phyloP scores from a whole-genome alignment of 768 basidiomycete genomes.

The Boletales sp. region DNA sequence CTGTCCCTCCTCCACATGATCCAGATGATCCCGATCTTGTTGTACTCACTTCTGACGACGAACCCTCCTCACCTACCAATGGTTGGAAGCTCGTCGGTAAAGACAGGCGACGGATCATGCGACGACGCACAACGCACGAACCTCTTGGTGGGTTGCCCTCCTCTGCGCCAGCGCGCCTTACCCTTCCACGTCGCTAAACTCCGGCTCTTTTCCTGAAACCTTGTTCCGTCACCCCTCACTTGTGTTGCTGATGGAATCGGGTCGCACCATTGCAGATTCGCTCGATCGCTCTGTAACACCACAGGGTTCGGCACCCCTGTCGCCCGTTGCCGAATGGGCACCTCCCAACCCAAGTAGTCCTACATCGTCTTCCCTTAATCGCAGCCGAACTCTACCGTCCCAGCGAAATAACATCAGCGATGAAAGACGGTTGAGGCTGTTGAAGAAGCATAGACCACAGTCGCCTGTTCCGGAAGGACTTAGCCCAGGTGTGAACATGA shows the following conservation, averaged over 20 bases:
- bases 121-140: conserved; percentile 59
- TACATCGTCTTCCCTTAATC: conserved; percentile 34
- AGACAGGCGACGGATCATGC: conserved; percentile 41
- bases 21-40: conserved; percentile 46
- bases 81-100: conserved; percentile 53
- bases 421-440: conserved; percentile 37
- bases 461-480: conserved; percentile 25
- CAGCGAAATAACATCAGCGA: conserved; percentile 28
- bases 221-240: conserved; percentile 1
- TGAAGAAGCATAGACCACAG: conserved; percentile 52
- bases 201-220: conserved; percentile 12
- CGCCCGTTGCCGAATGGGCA: conserved; percentile 48
- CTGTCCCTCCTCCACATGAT: conserved; percentile 11
- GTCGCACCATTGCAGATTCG: conserved; percentile 16
- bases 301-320: conserved; percentile 35
- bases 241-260: conserved; percentile 12
- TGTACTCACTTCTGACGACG: conserved; percentile 47
- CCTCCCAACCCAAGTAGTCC: conserved; percentile 27
- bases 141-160: conserved; percentile 31
- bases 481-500: conserved; percentile 20
- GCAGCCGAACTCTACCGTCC: conserved; percentile 64
- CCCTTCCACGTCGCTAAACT: conserved; percentile 27
- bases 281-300: conserved; percentile 17
- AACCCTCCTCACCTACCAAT: conserved; percentile 37
- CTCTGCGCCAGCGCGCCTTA: conserved; percentile 31